phyloP scores from a whole-genome alignment of 352 stramenopile genomes.

The Phytopythium delawarense region DNA sequence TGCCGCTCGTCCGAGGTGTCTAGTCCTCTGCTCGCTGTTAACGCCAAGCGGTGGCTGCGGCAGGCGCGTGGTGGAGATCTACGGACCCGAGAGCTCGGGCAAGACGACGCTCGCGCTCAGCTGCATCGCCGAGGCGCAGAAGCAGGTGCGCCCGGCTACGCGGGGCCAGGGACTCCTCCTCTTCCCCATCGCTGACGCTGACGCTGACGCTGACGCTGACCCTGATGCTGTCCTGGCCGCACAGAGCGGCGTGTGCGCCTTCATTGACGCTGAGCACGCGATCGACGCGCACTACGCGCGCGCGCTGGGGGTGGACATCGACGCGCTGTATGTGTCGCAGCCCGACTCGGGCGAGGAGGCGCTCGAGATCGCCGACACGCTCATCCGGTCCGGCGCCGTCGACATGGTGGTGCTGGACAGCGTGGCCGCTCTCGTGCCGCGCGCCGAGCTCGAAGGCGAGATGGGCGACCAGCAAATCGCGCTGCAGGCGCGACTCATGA shows the following conservation, averaged over 20 bases:
- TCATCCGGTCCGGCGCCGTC: conserved; percentile 94
- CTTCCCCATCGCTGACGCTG: background rate
- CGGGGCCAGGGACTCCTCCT: background rate
- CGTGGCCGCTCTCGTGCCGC: conserved; percentile 96
- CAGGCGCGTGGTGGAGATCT: conserved; percentile 98
- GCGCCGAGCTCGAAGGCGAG: conserved; percentile 93
- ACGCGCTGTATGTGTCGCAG: conserved; percentile 96
- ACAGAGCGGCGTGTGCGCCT: conserved; percentile 91
- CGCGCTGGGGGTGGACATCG: conserved; percentile 92
- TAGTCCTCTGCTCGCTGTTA: background rate
- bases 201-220: background rate
- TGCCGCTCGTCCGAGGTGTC: background rate
- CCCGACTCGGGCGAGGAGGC: conserved; percentile 97
- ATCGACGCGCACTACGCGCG: conserved; percentile 96
- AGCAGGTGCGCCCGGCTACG: conserved; percentile 29
- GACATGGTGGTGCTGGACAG: conserved; percentile 98
- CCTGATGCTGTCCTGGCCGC: background rate
- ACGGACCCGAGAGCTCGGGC: conserved; percentile 96
- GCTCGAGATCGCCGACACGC: conserved; percentile 97
- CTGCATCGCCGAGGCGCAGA: conserved; percentile 95
- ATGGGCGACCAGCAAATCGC: conserved; percentile 97
- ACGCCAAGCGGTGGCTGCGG: conserved; percentile 2
- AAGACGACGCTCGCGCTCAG: conserved; percentile 98
- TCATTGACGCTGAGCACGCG: conserved; percentile 98
- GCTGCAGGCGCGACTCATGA: conserved; percentile 97